These are phyloP conservation scores for Tagetes erecta DNA, from an alignment of 129 eudicot genomes.

Conservation along the genomic window DNA sequence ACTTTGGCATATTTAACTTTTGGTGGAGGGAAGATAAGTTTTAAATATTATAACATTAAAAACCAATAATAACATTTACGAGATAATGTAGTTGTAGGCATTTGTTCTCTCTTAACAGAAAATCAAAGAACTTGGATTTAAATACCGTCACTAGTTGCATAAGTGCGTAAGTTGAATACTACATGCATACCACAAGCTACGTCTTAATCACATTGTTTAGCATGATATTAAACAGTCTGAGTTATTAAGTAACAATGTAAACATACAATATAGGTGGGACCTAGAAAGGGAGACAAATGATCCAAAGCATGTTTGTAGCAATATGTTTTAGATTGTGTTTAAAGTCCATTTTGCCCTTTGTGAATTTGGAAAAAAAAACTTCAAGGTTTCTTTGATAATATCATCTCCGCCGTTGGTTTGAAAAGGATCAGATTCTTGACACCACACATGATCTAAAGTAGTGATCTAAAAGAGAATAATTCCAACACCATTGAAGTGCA, in stretches of 20 bases:
- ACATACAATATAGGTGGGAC: not conserved
- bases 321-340: not conserved
- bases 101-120: too few species aligned
- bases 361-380: not conserved
- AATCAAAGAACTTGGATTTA: too few species aligned
- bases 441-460: not conserved
- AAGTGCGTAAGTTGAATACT: too few species aligned
- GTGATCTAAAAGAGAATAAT: slow-evolving; percentile 2
- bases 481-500: not conserved
- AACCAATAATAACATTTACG: too few species aligned
- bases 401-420: slow-evolving; percentile 4
- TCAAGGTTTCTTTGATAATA: slow-evolving; percentile 16
- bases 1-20: slow-evolving; percentile 39
- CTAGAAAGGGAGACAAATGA: not conserved
- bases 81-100: too few species aligned
- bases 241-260: not conserved
- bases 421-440: slow-evolving; percentile 36
- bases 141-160: too few species aligned
- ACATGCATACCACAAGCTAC: too few species aligned
- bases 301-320: not conserved
- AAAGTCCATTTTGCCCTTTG: not conserved
- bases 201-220: too few species aligned
- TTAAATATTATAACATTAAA: not conserved
- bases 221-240: too few species aligned
- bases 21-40: slow-evolving; percentile 36